Base-by-base conservation (phyloP, 148 eudicot genomes). In the Suaeda aralocaspica region DNA sequence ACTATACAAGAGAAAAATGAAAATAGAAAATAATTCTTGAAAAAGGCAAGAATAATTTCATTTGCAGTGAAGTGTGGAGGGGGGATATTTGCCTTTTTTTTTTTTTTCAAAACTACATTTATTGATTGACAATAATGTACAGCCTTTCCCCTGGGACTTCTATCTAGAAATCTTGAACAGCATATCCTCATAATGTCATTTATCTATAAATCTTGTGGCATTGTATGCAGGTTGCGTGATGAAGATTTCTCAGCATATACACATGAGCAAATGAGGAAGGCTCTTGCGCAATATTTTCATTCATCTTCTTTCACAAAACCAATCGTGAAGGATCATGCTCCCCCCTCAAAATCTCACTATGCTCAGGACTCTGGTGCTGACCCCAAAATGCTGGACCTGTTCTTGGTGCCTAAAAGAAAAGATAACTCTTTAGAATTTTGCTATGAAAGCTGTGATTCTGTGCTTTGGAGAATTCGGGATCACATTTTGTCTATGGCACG, bases 401-500 rank as follows among this genome's bases (percentile, higher is more conserved):
- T 84, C 74, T 26, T 87, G 59, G 75, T 90, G 72, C 98, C 98
- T 34, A 84, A 78, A 76, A 72, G 71, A 44, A 86, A 74, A 74
- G 89, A 85, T 72, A 81, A 74, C 49, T 72, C 76, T 42, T 75
- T 73, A 16, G 71, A 74, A 59, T 77, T 77, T 50, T 76, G 70
- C 25, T 76, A 81, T 73, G 92, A 84, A 68, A 93, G 98, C 52
- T 85, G 82, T 75, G 76, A 60, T 46, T 83, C 84, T 64, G 68
- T 65, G 9, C 62, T 93, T 71, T 84, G 86, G 87, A 88, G 78
- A 69, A 74, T 93, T 24, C 79, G 92, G 64, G 89, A 88, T 76
- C 94, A 88, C 84, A 92, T 93, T 61, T 74, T 91, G 72, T 87
- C 94, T 5, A 91, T 87, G 94, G 62, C 68, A 51, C 68, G 81